Evolutionary conservation across 208 protist species (phyloP).

Genomic region (Trypanosoma avium): DNA sequence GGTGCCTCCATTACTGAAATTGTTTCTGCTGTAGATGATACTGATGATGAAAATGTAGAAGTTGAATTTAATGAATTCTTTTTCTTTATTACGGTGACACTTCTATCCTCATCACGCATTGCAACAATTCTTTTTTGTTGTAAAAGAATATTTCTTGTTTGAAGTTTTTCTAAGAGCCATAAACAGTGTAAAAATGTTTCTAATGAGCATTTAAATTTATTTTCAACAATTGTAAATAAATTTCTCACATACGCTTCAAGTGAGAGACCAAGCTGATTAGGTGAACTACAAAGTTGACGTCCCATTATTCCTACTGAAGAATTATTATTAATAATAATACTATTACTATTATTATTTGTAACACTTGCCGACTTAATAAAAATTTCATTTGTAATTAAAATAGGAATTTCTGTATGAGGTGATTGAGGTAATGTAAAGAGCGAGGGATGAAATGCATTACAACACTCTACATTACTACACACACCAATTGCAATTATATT

Average conservation of each 20-base stretch:
- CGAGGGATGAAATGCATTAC: slow-evolving; percentile 33
- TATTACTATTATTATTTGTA: too few relatives aligned
- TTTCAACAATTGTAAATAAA: slow-evolving; percentile 25
- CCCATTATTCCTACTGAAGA: slow-evolving; percentile 32
- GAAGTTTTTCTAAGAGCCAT: slow-evolving; percentile 39
- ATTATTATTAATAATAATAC: too few relatives aligned
- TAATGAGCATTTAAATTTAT: slow-evolving; percentile 22
- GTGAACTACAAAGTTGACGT: slow-evolving; percentile 38
- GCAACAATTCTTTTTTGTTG: slow-evolving; percentile 17
- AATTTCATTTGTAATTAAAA: not conserved
- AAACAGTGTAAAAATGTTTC: slow-evolving; percentile 39
- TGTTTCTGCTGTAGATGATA: too few relatives aligned
- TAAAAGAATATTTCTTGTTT: slow-evolving; percentile 33
- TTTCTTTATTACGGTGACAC: not conserved
- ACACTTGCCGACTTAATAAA: slow-evolving; percentile 5
- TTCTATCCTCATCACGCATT: not conserved
- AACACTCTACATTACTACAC: slow-evolving; percentile 33
- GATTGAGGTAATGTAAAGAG: not conserved
- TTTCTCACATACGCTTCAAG: slow-evolving; percentile 29
- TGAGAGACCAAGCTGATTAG: slow-evolving; percentile 24
- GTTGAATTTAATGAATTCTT: too few relatives aligned
- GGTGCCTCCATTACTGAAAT: not conserved
- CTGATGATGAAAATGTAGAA: too few relatives aligned
- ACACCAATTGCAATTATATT: slow-evolving; percentile 42
- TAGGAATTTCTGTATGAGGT: not conserved